Percentiles rank a stretch among this genome's conserved stretches.
Evolutionary conservation across 495 filamentous ascomycete species (phyloP).

Genomic region (Aspergillus haitiensis): DNA sequence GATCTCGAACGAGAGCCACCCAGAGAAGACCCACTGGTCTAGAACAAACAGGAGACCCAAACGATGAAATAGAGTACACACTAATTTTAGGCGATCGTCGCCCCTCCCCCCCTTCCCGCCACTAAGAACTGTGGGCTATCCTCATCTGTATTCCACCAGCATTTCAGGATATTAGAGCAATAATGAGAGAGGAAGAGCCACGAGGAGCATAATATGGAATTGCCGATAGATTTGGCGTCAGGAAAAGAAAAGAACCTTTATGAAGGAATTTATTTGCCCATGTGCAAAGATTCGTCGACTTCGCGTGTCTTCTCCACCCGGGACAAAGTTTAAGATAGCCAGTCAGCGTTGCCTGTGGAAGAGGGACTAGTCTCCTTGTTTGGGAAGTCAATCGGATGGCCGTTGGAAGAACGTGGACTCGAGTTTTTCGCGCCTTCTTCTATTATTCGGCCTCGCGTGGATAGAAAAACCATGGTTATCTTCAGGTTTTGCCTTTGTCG

Average conservation of each 20-base stretch:
- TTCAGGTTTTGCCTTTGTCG: constrained; percentile 16
- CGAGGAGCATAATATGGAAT: not conserved
- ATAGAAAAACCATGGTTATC: constrained; percentile 7
- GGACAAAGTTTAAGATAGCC: not conserved
- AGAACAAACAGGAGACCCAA: constrained; percentile 8
- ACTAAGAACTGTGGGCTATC: constrained; percentile 8
- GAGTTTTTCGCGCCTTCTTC: constrained; percentile 8
- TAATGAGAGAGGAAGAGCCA: not conserved
- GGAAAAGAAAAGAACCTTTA: not conserved
- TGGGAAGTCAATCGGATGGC: not conserved
- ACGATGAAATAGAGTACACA: constrained; percentile 6
- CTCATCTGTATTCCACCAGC: not conserved
- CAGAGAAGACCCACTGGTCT: not conserved
- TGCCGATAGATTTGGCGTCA: not conserved
- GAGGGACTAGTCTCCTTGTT: not conserved
- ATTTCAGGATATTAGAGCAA: constrained; percentile 1
- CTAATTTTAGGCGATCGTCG: constrained; percentile 13
- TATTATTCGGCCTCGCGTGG: not conserved
- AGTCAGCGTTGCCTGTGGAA: not conserved
- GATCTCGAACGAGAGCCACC: not conserved
- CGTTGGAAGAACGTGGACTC: not conserved
- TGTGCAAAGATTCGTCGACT: not conserved
- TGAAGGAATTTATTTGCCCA: not conserved
- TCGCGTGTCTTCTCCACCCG: not conserved
- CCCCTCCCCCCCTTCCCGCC: not conserved